phyloP scores from a whole-genome alignment of 345 rosid genomes.

The Brassica napus region Da-Ae NC_063441.1:22752501-22753000 shows the following conservation, averaged over 20 bases:
- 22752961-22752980: conserved; percentile 74
- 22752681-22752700: conserved; percentile 13
- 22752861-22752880: neutral
- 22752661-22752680: neutral
- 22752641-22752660: neutral
- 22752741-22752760: conserved; percentile 75
- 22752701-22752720: conserved; percentile 46
- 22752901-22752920: neutral
- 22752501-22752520: conserved; percentile 20
- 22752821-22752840: conserved; percentile 89
- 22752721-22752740: conserved; percentile 74
- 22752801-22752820: conserved; percentile 89
- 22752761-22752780: conserved; percentile 88
- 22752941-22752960: conserved; percentile 73
- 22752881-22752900: conserved; percentile 18
- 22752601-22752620: neutral
- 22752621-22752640: neutral
- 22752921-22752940: conserved; percentile 46
- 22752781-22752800: conserved; percentile 81
- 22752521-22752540: neutral
- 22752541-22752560: neutral
- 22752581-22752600: neutral
- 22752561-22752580: neutral
- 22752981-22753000: conserved; percentile 56
- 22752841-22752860: conserved; percentile 61